phyloP scores from a whole-genome alignment of 352 stramenopile genomes.

The Peronospora destructor region DNA sequence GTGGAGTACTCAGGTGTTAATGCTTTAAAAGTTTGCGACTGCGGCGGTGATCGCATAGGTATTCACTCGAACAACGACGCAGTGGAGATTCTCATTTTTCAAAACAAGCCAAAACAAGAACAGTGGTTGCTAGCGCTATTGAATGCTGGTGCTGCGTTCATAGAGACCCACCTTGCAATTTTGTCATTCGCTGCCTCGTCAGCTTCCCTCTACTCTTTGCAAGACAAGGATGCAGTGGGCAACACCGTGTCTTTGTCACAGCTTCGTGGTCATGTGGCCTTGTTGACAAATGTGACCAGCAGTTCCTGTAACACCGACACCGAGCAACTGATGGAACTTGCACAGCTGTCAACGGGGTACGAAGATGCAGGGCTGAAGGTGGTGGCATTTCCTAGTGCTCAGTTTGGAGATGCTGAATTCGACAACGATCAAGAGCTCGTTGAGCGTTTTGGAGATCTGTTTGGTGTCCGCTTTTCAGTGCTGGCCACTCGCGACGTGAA shows the following conservation, averaged over 20 bases:
- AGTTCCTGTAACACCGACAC: slow-evolving; percentile 21
- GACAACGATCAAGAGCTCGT: slow-evolving; percentile 22
- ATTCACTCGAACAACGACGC: slow-evolving; percentile 8
- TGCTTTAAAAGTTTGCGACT: slow-evolving; percentile 27
- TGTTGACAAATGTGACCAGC: slow-evolving; percentile 69
- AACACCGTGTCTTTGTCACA: slow-evolving; percentile 52
- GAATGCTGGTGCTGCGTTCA: slow-evolving; percentile 38
- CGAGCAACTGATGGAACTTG: slow-evolving; percentile 74
- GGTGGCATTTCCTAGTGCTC: slow-evolving; percentile 82
- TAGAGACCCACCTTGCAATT: slow-evolving; percentile 29
- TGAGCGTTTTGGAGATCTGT: slow-evolving; percentile 17
- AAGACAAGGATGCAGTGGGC: slow-evolving; percentile 51
- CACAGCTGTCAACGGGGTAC: slow-evolving; percentile 54
- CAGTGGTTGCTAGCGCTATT: slow-evolving; percentile 43
- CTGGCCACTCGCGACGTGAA: slow-evolving; percentile 84
- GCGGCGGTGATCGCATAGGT: not conserved
- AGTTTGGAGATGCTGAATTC: slow-evolving; percentile 79
- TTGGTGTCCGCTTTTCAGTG: slow-evolving; percentile 36
- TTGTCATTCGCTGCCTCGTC: slow-evolving; percentile 28
- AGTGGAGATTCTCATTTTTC: slow-evolving; percentile 29
- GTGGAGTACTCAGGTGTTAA: slow-evolving; percentile 24
- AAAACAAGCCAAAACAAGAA: slow-evolving; percentile 35
- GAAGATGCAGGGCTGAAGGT: slow-evolving; percentile 45
- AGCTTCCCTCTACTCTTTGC: slow-evolving; percentile 69
- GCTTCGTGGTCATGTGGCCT: slow-evolving; percentile 50